Conservation (phyloP, 805 yeast species). For the Priceomyces medius region DNA sequence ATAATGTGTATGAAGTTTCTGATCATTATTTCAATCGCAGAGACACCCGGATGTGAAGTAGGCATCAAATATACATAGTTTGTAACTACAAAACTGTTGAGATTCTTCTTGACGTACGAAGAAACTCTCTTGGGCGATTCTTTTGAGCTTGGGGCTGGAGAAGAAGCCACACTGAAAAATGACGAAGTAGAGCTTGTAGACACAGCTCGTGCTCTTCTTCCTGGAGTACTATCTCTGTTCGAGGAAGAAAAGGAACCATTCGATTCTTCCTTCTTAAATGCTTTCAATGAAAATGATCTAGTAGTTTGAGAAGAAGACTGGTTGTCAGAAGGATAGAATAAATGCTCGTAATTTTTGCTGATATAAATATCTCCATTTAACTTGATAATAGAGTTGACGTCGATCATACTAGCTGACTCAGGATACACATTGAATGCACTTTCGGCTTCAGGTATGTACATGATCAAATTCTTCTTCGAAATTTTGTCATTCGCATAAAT, state of each 20-base stretch:
- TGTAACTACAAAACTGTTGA: conserved; percentile 30
- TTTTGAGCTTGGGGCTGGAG: conserved; percentile 14
- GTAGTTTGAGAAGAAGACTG: conserved; percentile 9
- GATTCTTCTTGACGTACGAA: conserved; percentile 28
- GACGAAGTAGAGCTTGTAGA: conserved; percentile 27
- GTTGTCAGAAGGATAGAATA: conserved; percentile 22
- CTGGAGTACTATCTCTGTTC: neutral
- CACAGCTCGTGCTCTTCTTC: conserved; percentile 17
- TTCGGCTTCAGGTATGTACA: conserved; percentile 45
- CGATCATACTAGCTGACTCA: conserved; percentile 55
- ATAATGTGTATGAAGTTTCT: conserved; percentile 66
- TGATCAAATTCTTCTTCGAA: conserved; percentile 50
- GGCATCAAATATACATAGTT: conserved; percentile 67
- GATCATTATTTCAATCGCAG: conserved; percentile 70
- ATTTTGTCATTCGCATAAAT: conserved; percentile 51
- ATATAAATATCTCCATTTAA: conserved; percentile 54
- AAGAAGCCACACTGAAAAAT: conserved; percentile 28
- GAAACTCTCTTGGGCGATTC: conserved; percentile 11
- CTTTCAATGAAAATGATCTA: conserved; percentile 21
- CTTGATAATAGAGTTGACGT: conserved; percentile 55
- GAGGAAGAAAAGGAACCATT: conserved; percentile 17
- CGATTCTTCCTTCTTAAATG: conserved; percentile 17
- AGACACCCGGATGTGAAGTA: conserved; percentile 67
- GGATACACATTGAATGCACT: conserved; percentile 60
- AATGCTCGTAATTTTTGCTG: conserved; percentile 38